Base-by-base conservation (phyloP, 2,329 filamentous ascomycete species). In the Zasmidium cellare region DNA sequence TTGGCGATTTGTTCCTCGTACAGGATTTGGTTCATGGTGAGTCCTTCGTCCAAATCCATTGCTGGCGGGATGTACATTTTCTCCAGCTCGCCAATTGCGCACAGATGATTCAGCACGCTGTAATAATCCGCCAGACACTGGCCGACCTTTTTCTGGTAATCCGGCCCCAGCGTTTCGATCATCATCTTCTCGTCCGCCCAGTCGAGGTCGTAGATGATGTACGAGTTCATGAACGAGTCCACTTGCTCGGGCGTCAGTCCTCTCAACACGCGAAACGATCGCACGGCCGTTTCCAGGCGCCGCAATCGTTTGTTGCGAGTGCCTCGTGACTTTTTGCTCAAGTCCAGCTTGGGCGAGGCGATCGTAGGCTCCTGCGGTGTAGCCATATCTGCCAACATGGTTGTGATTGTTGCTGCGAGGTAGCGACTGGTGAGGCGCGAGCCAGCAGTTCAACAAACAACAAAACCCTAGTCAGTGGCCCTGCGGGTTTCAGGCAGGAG, bases 11-110 rank as follows among this genome's bases (percentile, higher is more conserved):
- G 56, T 50, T 69, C 62, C 53, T 70, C 68, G 57, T 69, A 70
- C 23, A 69, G 58, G 18, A 65, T 61, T 46, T 70, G 68, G 49
- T 70, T 70, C 31, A 51, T 56, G 23, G 54, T 52, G 35, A 69
- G 57, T 38, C 55, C 57, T 35, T 57, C 51, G 19, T 57, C 51
- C 3, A 64, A 55, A 47, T 69, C 64, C 53, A 70, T 61, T 14
- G 64, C 62, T 2, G 68, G 68, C 3, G 68, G 68, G 24, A 70
- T 68, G 56, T 70, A 70, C 65, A 67, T 31, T 58, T 67, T 67
- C 47, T 67, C 65, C 18, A 66, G 56, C 50, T 67, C 63, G 18
- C 64, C 64, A n/a, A 69, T 61, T 9, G 67, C 66, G 58, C 68
- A 70, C 3, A 70, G 55, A 44, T 70, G 68, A 35, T 70, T 70